A percentile compares a stretch with the other conserved stretches of the same genome.
phyloP scores from a whole-genome alignment of 768 basidiomycete genomes.

The Xerocomellus chrysenteron region DNA sequence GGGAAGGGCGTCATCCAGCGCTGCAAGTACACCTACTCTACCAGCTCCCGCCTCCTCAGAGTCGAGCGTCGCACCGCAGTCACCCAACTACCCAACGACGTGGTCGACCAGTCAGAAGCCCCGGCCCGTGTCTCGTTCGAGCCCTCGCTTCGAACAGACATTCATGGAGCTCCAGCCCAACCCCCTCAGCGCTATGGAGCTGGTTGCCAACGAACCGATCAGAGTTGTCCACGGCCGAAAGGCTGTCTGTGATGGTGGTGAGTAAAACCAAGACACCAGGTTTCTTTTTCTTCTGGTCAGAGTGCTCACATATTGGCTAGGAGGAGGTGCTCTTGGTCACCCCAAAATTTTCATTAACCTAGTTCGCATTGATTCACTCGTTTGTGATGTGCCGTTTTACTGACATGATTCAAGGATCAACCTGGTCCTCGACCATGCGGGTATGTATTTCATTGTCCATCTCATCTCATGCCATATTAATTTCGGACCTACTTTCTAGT shows the following conservation, averaged over 20 bases:
- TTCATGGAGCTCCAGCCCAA: conserved; percentile 83
- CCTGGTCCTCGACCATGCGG: conserved; percentile 86
- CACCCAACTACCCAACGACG: conserved; percentile 77
- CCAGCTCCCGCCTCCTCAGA: conserved; percentile 16
- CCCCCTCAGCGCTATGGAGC: conserved; percentile 87
- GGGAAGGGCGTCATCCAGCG: conserved; percentile 27
- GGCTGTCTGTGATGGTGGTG: conserved; percentile 95
- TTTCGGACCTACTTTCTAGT: conserved; percentile 28
- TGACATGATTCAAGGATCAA: conserved; percentile 61
- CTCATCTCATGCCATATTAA: conserved; percentile 4
- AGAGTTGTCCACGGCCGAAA: conserved; percentile 77
- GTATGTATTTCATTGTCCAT: conserved; percentile 48
- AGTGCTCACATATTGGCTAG: conserved; percentile 42
- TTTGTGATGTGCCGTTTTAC: background rate
- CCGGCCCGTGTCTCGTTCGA: conserved; percentile 56
- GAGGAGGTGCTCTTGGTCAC: conserved; percentile 92
- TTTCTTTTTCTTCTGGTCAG: conserved; percentile 2
- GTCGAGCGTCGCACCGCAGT: conserved; percentile 53
- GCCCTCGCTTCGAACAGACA: conserved; percentile 93
- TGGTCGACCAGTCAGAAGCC: conserved; percentile 86
- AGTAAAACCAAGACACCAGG: conserved; percentile 31
- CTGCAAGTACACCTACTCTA: conserved; percentile 10
- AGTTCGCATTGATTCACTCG: conserved; percentile 45
- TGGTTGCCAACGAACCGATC: conserved; percentile 84
- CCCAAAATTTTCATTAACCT: conserved; percentile 97